Evolutionary conservation across 129 eudicot species (phyloP).

Genomic region (Erigeron canadensis): DNA sequence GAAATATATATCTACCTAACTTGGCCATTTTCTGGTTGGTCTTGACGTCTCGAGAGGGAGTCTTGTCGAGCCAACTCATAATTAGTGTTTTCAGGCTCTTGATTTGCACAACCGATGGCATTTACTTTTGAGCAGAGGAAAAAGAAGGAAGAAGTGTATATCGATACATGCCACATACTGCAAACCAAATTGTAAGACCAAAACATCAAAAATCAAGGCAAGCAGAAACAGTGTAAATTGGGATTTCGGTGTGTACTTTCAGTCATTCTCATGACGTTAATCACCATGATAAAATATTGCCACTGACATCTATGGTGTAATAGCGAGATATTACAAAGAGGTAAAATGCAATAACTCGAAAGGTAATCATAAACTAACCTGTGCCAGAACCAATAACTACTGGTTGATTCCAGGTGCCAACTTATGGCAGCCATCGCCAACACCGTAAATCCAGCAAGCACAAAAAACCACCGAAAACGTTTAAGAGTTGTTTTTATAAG

Average conservation of each 20-base stretch:
- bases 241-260: conserved; percentile 9
- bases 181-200: conserved; percentile 18
- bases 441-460: conserved; percentile 63
- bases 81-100: conserved; percentile 28
- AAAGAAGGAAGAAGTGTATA: conserved; percentile 72
- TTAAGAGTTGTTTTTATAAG: conserved; percentile 52
- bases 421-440: conserved; percentile 80
- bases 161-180: conserved; percentile 80
- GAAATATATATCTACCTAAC: conserved; percentile 18
- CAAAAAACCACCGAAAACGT: conserved; percentile 76
- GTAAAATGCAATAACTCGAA: not conserved
- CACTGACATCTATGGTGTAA: not conserved
- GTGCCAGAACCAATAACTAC: conserved; percentile 97
- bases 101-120: conserved; percentile 28
- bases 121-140: conserved; percentile 70
- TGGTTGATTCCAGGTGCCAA: conserved; percentile 73
- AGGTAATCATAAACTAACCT: conserved; percentile 48
- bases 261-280: not conserved
- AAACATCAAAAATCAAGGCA: conserved; percentile 18
- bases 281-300: not conserved
- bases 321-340: conserved; percentile 7
- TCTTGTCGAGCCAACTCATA: conserved; percentile 74
- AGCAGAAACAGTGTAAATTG: conserved; percentile 10
- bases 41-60: conserved; percentile 46
- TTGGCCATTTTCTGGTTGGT: conserved; percentile 19